These are phyloP conservation scores for Acanthamoeba royreba DNA, from an alignment of 208 protist genomes.

Conservation along the genomic window DNA sequence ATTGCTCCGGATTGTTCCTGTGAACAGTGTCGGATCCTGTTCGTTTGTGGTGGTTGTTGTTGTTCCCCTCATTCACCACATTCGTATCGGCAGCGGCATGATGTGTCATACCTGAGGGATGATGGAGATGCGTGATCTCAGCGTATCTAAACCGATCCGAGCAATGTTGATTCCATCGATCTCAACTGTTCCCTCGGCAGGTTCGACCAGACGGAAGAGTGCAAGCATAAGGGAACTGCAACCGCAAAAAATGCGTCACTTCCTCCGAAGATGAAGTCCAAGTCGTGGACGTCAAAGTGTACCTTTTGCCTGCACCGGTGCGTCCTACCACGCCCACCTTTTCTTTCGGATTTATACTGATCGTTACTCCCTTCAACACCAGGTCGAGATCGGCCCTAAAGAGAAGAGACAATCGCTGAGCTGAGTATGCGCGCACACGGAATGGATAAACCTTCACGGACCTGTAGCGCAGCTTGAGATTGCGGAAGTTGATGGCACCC, in stretches of 20 bases:
- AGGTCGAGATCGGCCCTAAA: slow-evolving; percentile 55
- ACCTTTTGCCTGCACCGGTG: slow-evolving; percentile 74
- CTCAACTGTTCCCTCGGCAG: slow-evolving; percentile 74
- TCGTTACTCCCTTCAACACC: slow-evolving; percentile 60
- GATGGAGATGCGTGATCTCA: slow-evolving; percentile 92
- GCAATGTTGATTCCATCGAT: slow-evolving; percentile 90
- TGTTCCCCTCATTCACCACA: neutral
- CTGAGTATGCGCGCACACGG: neutral
- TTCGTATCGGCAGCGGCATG: neutral
- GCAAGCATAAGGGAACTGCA: slow-evolving; percentile 63
- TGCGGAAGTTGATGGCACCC: slow-evolving; percentile 65
- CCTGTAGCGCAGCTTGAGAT: slow-evolving; percentile 24
- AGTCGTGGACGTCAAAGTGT: neutral
- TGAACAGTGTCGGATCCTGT: slow-evolving; percentile 78
- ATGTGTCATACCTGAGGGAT: slow-evolving; percentile 90
- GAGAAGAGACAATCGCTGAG: slow-evolving; percentile 44
- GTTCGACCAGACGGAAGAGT: slow-evolving; percentile 90
- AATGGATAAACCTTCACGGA: neutral
- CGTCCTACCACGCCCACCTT: slow-evolving; percentile 87
- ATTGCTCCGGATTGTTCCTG: slow-evolving; percentile 75
- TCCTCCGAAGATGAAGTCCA: neutral
- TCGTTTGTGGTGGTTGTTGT: neutral
- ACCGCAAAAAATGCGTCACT: neutral
- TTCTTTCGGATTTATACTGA: slow-evolving; percentile 63
- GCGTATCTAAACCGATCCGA: slow-evolving; percentile 83